Percentiles rank a stretch among this genome's conserved stretches.
phyloP scores from a whole-genome alignment of 2,329 filamentous ascomycete genomes.

The Sporothrix mexicana region DNA sequence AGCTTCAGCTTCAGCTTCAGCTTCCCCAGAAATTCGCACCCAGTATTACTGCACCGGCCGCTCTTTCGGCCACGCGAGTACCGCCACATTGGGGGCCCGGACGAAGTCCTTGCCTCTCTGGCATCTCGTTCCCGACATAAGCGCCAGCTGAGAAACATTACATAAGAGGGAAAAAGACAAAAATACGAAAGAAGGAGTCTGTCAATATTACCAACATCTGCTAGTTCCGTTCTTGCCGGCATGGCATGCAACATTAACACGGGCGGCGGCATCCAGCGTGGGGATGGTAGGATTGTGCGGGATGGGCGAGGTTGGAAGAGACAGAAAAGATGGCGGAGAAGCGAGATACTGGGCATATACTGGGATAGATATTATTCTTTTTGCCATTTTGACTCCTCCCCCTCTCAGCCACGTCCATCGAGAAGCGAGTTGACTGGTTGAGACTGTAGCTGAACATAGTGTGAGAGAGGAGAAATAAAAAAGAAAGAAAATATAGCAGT shows the following conservation, averaged over 20 bases:
- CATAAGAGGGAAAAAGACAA: background rate
- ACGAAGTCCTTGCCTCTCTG: background rate
- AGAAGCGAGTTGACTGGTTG: background rate
- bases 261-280: background rate
- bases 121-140: constrained; percentile 9
- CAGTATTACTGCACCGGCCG: background rate
- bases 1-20: no score
- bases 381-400: background rate
- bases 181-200: background rate
- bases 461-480: background rate
- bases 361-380: background rate
- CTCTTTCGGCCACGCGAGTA: background rate
- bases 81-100: background rate
- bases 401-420: background rate
- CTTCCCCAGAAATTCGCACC: background rate
- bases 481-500: background rate
- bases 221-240: constrained; percentile 12
- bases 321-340: background rate
- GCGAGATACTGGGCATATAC: background rate
- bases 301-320: background rate
- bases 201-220: background rate
- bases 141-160: background rate
- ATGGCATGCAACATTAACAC: constrained; percentile 21
- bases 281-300: background rate
- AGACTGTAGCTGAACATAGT: background rate